Conservation (phyloP, 768 basidiomycete species). For the Rhizopogon vulgaris region DNA sequence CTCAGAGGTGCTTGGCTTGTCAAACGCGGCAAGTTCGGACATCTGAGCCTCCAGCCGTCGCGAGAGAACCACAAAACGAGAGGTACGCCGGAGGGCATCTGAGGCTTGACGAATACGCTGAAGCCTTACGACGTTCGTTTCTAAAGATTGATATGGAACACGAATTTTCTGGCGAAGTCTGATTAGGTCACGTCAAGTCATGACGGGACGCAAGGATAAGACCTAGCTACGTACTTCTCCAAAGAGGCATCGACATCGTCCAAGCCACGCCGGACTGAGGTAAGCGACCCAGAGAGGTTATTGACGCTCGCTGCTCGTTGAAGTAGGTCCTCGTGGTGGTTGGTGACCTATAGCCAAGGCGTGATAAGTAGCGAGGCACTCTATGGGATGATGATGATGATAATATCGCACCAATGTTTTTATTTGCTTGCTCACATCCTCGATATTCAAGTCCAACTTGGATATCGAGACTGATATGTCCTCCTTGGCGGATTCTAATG, state of each 20-base stretch:
- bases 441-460: slow-evolving; percentile 81
- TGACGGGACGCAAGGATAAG: neutral
- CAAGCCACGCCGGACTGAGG: slow-evolving; percentile 61
- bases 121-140: slow-evolving; percentile 63
- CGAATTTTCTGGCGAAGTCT: slow-evolving; percentile 86
- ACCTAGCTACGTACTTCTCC: slow-evolving; percentile 53
- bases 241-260: slow-evolving; percentile 70
- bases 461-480: slow-evolving; percentile 88
- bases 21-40: slow-evolving; percentile 45
- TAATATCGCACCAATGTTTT: slow-evolving; percentile 61
- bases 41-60: slow-evolving; percentile 84
- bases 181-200: slow-evolving; percentile 5
- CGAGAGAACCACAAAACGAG: slow-evolving; percentile 79
- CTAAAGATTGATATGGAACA: slow-evolving; percentile 71
- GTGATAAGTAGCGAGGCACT: neutral
- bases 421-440: slow-evolving; percentile 89
- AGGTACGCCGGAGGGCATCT: slow-evolving; percentile 77
- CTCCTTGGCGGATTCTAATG: slow-evolving; percentile 61
- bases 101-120: slow-evolving; percentile 77
- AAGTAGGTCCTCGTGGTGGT: slow-evolving; percentile 78
- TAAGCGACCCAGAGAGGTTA: slow-evolving; percentile 64
- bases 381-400: neutral
- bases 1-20: neutral
- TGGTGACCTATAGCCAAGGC: slow-evolving; percentile 51
- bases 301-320: slow-evolving; percentile 73